Evolutionary conservation across 768 basidiomycete species (phyloP).

Genomic region (Exidia glandulosa): DNA sequence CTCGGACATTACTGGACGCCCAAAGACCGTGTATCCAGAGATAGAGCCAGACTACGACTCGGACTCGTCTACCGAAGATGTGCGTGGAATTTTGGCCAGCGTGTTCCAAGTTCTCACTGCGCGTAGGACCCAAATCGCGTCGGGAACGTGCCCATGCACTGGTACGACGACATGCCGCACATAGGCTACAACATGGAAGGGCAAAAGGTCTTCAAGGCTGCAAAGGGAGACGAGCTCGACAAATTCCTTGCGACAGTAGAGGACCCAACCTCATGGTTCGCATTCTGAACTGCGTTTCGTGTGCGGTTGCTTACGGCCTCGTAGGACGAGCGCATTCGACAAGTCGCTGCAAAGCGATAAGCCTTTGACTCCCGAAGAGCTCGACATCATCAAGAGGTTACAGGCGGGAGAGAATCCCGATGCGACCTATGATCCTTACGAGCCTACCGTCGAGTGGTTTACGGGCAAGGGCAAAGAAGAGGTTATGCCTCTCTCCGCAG

Average conservation of each 20-base stretch:
- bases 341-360: conserved; percentile 77
- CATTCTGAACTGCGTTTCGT: conserved; percentile 5
- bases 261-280: conserved; percentile 79
- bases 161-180: conserved; percentile 99
- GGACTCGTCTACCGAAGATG: conserved; percentile 87
- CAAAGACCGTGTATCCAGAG: conserved; percentile 73
- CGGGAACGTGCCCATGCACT: conserved; percentile 91
- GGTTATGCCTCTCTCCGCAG: conserved; percentile 82
- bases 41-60: conserved; percentile 88
- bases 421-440: conserved; percentile 80
- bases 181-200: conserved; percentile 94
- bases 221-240: conserved; percentile 92
- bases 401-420: conserved; percentile 89
- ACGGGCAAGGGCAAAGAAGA: conserved; percentile 93
- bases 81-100: conserved; percentile 26
- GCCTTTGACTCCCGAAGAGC: conserved; percentile 77
- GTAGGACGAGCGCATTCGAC: conserved; percentile 88
- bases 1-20: conserved; percentile 76
- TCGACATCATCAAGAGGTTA: conserved; percentile 90
- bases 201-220: conserved; percentile 86
- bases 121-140: conserved; percentile 83
- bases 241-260: conserved; percentile 92
- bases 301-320: not conserved
- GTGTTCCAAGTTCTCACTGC: conserved; percentile 4
- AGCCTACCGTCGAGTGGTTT: conserved; percentile 93